Conservation (phyloP, 345 rosid species). For the Eucalyptus melliodora region DNA sequence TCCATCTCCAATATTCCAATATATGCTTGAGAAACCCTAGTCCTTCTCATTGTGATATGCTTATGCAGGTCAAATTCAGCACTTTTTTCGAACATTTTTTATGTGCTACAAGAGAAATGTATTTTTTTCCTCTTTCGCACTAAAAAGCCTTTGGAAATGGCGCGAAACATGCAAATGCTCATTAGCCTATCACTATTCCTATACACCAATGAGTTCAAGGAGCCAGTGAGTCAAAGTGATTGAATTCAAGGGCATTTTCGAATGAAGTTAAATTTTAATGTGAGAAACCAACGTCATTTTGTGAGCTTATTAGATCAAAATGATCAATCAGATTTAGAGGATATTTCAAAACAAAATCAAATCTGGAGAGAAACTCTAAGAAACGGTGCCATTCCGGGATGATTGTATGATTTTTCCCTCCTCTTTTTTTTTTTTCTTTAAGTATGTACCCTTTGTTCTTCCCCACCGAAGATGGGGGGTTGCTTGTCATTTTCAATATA, state of each 20-base stretch:
- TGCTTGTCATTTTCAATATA: neutral
- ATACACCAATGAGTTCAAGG: neutral
- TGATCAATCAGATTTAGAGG: neutral
- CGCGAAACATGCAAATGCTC: neutral
- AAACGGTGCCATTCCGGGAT: neutral
- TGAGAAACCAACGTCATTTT: neutral
- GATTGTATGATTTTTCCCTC: neutral
- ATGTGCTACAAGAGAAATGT: neutral
- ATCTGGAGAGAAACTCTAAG: neutral
- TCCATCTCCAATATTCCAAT: neutral
- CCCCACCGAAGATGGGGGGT: neutral
- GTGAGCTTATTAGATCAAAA: neutral
- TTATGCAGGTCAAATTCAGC: accelerated
- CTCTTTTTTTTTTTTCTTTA: too few relatives aligned
- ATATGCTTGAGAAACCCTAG: neutral
- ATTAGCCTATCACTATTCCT: accelerated
- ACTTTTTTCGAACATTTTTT: neutral
- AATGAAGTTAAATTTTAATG: neutral
- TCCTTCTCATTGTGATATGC: neutral
- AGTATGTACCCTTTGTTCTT: neutral
- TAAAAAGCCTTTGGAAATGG: neutral
- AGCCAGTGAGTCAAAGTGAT: neutral
- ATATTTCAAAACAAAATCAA: neutral
- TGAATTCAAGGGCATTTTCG: neutral
- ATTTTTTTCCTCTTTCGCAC: neutral